These are phyloP conservation scores for Alternaria tenuissima DNA, from an alignment of 2,329 filamentous ascomycete species.

Conservation along the genomic window DNA sequence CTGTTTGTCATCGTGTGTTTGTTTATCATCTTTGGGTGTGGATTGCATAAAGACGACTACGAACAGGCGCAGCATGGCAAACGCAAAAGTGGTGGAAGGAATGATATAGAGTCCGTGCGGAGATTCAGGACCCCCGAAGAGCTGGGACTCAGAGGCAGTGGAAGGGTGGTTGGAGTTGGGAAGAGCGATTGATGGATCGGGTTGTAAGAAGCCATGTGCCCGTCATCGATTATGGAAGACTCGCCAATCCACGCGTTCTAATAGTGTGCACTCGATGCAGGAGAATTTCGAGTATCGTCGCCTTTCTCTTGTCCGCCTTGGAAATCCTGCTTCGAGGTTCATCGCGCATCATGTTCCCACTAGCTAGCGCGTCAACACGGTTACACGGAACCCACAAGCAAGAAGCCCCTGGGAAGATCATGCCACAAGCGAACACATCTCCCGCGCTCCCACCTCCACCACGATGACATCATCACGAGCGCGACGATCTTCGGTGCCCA, in stretches of 20 bases:
- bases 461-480: not conserved
- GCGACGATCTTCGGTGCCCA: not conserved
- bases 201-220: not conserved
- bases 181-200: constrained; percentile 41
- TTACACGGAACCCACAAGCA: not conserved
- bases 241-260: not conserved
- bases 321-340: not conserved
- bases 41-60: constrained; percentile 39
- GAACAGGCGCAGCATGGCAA: constrained; percentile 40
- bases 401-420: constrained; percentile 2
- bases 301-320: not conserved
- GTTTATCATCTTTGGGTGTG: constrained; percentile 37
- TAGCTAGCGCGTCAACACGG: not conserved
- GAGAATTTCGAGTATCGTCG: not conserved
- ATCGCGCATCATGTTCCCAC: not conserved
- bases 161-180: constrained; percentile 41
- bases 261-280: not conserved
- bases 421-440: not conserved
- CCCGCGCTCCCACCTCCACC: not conserved
- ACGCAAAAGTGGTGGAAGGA: constrained; percentile 13
- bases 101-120: constrained; percentile 35
- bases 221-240: not conserved
- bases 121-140: constrained; percentile 40
- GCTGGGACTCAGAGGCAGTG: constrained; percentile 34
- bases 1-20: constrained; percentile 38